A percentile compares a stretch with the other conserved stretches of the same genome.
phyloP scores from a whole-genome alignment of 1,139 yeast species.

The Geotrichum armillariae region DNA sequence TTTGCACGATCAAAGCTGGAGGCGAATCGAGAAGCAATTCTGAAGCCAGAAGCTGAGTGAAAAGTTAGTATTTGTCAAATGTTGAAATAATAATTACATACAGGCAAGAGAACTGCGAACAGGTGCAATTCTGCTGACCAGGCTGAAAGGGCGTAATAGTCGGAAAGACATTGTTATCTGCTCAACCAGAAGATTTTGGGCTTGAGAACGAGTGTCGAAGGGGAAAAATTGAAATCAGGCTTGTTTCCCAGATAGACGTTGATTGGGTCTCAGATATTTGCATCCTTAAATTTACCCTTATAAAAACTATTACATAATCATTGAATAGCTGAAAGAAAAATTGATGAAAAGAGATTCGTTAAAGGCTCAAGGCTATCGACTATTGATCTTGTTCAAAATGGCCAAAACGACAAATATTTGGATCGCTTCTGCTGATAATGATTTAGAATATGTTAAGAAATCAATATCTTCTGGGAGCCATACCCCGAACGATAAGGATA shows the following conservation, averaged over 20 bases:
- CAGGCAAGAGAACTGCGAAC: constrained; percentile 13
- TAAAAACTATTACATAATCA: background rate
- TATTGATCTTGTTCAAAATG: constrained; percentile 8
- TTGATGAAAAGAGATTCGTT: no score
- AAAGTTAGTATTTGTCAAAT: background rate
- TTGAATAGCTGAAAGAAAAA: background rate
- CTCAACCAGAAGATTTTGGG: constrained; percentile 2
- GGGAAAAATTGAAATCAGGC: background rate
- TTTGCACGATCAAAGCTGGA: constrained; percentile 45
- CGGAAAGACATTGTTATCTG: constrained; percentile 15
- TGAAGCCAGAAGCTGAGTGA: constrained; percentile 1
- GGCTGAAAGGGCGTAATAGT: constrained; percentile 18
- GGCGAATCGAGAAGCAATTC: constrained; percentile 21
- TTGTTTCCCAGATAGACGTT: background rate
- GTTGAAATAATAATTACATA: constrained; percentile 5
- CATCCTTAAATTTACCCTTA: constrained; percentile 4
- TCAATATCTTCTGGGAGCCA: constrained; percentile 52
- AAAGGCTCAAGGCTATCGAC: no score
- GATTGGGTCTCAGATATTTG: constrained; percentile 14
- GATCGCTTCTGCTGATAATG: constrained; percentile 93
- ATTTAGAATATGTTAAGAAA: constrained; percentile 56
- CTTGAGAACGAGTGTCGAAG: constrained; percentile 1
- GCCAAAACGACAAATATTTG: constrained; percentile 59
- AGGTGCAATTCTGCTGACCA: constrained; percentile 15
- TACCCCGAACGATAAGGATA: constrained; percentile 74